phyloP scores from a whole-genome alignment of 306 rosid species.

The Cercis canadensis region DNA sequence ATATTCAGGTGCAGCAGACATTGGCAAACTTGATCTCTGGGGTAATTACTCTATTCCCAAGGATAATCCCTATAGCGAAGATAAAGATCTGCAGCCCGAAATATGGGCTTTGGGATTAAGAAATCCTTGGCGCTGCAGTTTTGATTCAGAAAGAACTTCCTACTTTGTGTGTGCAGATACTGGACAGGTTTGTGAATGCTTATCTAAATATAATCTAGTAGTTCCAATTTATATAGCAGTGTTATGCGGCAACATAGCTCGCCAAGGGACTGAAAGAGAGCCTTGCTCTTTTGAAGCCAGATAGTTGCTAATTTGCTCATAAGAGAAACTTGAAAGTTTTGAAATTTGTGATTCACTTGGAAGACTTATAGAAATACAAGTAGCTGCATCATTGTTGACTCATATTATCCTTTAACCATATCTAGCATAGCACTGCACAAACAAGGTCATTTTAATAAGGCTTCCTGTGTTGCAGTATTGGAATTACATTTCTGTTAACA shows the following conservation, averaged over 20 bases:
- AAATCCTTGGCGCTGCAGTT: constrained; percentile 99
- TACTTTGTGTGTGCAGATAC: constrained; percentile 89
- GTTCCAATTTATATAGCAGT: neutral
- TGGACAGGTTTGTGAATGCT: constrained; percentile 71
- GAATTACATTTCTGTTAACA: too few relatives aligned
- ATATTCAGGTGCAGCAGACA: constrained; percentile 66
- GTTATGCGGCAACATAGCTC: constrained; percentile 4
- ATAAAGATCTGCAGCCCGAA: constrained; percentile 68
- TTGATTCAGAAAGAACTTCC: constrained; percentile 81
- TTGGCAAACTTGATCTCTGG: constrained; percentile 74
- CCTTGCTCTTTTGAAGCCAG: constrained; percentile 4
- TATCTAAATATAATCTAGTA: neutral
- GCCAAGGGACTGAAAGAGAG: neutral
- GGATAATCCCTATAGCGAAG: constrained; percentile 81
- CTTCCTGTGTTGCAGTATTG: too few relatives aligned
- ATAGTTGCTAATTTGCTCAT: neutral
- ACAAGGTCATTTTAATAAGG: too few relatives aligned
- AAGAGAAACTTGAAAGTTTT: neutral
- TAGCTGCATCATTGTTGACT: too few relatives aligned
- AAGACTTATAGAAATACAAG: too few relatives aligned
- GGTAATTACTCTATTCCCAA: constrained; percentile 91
- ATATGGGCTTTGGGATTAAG: constrained; percentile 90
- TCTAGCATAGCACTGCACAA: too few relatives aligned
- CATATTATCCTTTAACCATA: too few relatives aligned
- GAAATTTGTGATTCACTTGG: neutral